Conservation (phyloP, 495 filamentous ascomycete genomes). For the Xylaria scruposa region DNA sequence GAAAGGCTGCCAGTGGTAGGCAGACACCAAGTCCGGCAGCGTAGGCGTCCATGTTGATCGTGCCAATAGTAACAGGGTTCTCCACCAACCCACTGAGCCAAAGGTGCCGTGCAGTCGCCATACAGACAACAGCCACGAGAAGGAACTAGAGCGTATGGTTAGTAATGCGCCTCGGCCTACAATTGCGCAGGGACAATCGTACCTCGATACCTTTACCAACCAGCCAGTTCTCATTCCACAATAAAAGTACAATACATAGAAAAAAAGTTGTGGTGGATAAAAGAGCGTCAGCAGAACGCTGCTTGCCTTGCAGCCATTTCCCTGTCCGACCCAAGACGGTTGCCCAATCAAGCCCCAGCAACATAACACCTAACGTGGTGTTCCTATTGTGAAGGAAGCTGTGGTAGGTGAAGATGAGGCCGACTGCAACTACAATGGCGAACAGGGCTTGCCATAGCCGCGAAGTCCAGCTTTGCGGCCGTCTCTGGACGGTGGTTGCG, state of each 20-base stretch:
- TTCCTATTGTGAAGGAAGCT: slow-evolving; percentile 29
- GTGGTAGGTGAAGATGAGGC: slow-evolving; percentile 28
- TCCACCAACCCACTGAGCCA: slow-evolving; percentile 21
- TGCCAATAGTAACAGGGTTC: slow-evolving; percentile 4
- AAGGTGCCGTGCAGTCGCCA: slow-evolving; percentile 15
- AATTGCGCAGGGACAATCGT: neutral
- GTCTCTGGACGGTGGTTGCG: slow-evolving; percentile 1
- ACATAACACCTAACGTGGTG: slow-evolving; percentile 25
- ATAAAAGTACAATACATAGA: slow-evolving; percentile 17
- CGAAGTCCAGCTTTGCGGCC: slow-evolving; percentile 15
- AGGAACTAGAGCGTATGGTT: slow-evolving; percentile 17
- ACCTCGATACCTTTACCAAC: slow-evolving; percentile 28
- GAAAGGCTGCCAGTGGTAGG: slow-evolving; percentile 15
- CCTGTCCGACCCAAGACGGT: slow-evolving; percentile 8
- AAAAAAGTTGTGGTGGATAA: slow-evolving; percentile 20
- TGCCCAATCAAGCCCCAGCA: slow-evolving; percentile 24
- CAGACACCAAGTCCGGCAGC: slow-evolving; percentile 19
- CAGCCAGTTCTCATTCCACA: slow-evolving; percentile 27
- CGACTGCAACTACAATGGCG: slow-evolving; percentile 12
- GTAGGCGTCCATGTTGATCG: slow-evolving; percentile 12
- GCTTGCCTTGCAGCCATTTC: slow-evolving; percentile 21
- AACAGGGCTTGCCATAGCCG: slow-evolving; percentile 23
- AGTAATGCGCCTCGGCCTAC: neutral
- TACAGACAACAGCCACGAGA: slow-evolving; percentile 17
- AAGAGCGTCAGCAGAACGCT: slow-evolving; percentile 11